phyloP scores from a whole-genome alignment of 495 filamentous ascomycete genomes.

The Trichoderma orchidacearum region DNA sequence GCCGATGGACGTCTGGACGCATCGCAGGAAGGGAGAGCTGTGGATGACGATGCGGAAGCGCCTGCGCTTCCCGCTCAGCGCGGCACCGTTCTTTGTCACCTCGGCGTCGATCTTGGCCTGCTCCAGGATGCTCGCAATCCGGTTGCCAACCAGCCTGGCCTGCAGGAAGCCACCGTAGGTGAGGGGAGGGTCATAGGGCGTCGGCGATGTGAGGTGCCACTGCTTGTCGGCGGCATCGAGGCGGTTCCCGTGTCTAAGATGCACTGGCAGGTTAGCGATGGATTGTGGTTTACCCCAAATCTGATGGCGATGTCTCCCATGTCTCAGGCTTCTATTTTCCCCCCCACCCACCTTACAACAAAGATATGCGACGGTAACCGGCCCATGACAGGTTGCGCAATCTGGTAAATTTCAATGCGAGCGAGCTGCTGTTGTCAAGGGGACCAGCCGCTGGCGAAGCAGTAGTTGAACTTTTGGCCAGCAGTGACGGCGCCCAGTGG shows the following conservation, averaged over 20 bases:
- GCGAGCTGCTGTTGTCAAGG: not conserved
- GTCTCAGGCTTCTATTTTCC: too few species aligned
- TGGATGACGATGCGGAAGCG: slow-evolving; percentile 76
- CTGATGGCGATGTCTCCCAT: not conserved
- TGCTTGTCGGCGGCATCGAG: slow-evolving; percentile 86
- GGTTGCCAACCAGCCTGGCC: slow-evolving; percentile 59
- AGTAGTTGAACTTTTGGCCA: too few species aligned
- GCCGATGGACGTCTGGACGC: slow-evolving; percentile 81
- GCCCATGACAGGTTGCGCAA: slow-evolving; percentile 18
- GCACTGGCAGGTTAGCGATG: not conserved
- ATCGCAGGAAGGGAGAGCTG: slow-evolving; percentile 82
- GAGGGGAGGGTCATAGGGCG: slow-evolving; percentile 89
- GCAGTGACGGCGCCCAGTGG: too few species aligned
- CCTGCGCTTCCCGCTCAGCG: slow-evolving; percentile 25
- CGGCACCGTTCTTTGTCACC: slow-evolving; percentile 12
- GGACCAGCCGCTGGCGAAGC: not conserved
- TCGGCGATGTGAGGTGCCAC: slow-evolving; percentile 91
- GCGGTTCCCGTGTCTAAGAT: slow-evolving; percentile 68
- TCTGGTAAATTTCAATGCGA: not conserved
- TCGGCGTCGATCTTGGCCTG: slow-evolving; percentile 25
- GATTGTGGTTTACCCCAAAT: not conserved
- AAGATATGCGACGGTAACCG: slow-evolving; percentile 45
- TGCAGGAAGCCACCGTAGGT: slow-evolving; percentile 93
- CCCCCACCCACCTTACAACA: slow-evolving; percentile 55
- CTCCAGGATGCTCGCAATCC: slow-evolving; percentile 63